Conservation (phyloP, 345 rosid genomes). For the Lumnitzera littorea region DNA sequence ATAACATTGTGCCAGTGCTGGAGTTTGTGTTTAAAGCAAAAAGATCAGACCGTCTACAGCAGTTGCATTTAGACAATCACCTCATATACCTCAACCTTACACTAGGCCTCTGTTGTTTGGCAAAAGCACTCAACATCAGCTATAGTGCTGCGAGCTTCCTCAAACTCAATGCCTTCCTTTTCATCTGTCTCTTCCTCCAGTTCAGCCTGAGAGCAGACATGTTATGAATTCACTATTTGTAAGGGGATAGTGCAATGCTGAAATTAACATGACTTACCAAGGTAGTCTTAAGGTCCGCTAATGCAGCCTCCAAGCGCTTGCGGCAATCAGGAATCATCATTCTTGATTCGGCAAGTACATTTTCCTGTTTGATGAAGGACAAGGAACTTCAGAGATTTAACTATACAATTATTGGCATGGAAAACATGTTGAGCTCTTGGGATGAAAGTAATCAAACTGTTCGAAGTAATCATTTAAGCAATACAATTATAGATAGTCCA, state of each 20-base stretch:
- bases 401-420: not conserved
- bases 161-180: conserved; percentile 52
- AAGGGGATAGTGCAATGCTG: not conserved
- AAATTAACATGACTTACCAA: conserved; percentile 36
- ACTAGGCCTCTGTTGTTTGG: conserved; percentile 45
- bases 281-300: conserved; percentile 63
- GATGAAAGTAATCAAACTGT: no score
- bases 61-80: no score
- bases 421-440: not conserved
- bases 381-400: not conserved
- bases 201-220: conserved; percentile 36
- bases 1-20: no score
- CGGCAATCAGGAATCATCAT: conserved; percentile 96
- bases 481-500: no score
- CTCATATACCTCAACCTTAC: not conserved
- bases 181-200: conserved; percentile 44
- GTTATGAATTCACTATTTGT: not conserved
- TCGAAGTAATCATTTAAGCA: no score
- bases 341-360: conserved; percentile 93
- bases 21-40: no score
- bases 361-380: conserved; percentile 49
- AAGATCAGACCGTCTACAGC: no score
- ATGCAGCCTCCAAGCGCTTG: conserved; percentile 77
- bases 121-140: conserved; percentile 52
- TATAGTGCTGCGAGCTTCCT: conserved; percentile 60